A percentile compares a stretch with the other conserved stretches of the same genome.
Evolutionary conservation across 768 basidiomycete species (phyloP).

Genomic region (Lactifluus echinatus): DNA sequence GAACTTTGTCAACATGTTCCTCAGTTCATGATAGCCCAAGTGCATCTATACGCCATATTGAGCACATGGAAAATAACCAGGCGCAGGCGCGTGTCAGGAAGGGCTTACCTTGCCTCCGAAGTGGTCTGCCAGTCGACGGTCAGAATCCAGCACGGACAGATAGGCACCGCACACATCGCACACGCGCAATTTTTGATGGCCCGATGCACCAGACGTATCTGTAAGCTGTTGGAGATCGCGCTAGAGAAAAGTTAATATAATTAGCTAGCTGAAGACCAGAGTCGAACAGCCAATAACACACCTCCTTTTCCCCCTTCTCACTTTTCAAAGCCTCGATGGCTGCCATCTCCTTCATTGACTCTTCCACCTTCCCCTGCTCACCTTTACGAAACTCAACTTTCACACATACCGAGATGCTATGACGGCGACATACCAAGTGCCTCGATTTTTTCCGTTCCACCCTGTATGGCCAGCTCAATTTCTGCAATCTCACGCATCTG

Average conservation of each 20-base stretch:
- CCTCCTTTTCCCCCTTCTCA: slow-evolving; percentile 95
- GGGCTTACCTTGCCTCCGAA: slow-evolving; percentile 93
- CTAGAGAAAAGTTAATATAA: slow-evolving; percentile 29
- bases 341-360: slow-evolving; percentile 95
- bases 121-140: slow-evolving; percentile 96
- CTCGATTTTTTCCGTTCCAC: slow-evolving; percentile 98
- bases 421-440: slow-evolving; percentile 52
- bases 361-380: slow-evolving; percentile 98
- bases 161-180: slow-evolving; percentile 99
- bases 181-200: slow-evolving; percentile 99
- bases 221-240: slow-evolving; percentile 93
- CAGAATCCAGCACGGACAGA: slow-evolving; percentile 94
- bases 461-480: slow-evolving; percentile 97
- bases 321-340: slow-evolving; percentile 96
- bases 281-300: slow-evolving; percentile 27
- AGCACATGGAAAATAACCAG: background rate
- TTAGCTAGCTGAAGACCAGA: background rate
- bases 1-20: slow-evolving; percentile 87
- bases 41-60: slow-evolving; percentile 67
- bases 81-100: background rate
- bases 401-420: background rate
- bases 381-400: slow-evolving; percentile 37
- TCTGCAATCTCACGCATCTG: slow-evolving; percentile 99
- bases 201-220: slow-evolving; percentile 96
- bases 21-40: slow-evolving; percentile 95